A percentile compares a stretch with the other conserved stretches of the same genome.
Conservation (phyloP, 345 rosid genomes). For the Salix viminalis region DNA sequence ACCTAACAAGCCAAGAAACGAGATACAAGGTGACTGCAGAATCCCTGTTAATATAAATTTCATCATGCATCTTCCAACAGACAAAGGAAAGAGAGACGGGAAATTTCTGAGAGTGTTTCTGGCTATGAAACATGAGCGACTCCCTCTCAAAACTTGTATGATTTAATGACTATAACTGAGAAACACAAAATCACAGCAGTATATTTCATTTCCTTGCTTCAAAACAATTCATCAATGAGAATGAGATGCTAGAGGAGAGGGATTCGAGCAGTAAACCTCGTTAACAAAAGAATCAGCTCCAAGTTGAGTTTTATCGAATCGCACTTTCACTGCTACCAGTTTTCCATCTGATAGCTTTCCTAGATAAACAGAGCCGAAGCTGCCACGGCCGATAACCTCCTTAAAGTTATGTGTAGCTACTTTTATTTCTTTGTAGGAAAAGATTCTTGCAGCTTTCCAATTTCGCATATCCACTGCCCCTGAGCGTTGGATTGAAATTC, state of each 20-base stretch:
- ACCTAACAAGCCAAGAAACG: conserved; percentile 40
- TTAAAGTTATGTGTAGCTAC: conserved; percentile 72
- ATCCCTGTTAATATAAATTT: neutral
- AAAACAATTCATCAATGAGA: no score
- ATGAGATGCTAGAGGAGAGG: neutral
- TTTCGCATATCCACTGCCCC: conserved; percentile 64
- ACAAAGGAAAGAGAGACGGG: neutral
- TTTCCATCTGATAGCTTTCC: conserved; percentile 81
- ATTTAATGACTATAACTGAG: no score
- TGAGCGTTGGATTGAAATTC: conserved; percentile 18
- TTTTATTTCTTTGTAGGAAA: conserved; percentile 79
- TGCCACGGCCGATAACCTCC: conserved; percentile 79
- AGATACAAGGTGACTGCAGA: neutral
- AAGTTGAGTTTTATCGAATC: conserved; percentile 75
- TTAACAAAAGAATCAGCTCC: conserved; percentile 92
- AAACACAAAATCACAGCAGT: no score
- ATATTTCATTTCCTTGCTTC: no score
- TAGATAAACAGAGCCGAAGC: conserved; percentile 83
- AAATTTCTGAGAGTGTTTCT: no score
- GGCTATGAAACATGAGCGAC: no score
- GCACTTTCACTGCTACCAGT: conserved; percentile 80
- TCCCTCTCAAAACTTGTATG: no score
- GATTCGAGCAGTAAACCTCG: conserved; percentile 47
- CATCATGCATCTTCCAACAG: neutral
- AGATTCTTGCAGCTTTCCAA: conserved; percentile 79